Conservation (phyloP, 139 green algal species). For the Chlamydomonas sp. region DNA sequence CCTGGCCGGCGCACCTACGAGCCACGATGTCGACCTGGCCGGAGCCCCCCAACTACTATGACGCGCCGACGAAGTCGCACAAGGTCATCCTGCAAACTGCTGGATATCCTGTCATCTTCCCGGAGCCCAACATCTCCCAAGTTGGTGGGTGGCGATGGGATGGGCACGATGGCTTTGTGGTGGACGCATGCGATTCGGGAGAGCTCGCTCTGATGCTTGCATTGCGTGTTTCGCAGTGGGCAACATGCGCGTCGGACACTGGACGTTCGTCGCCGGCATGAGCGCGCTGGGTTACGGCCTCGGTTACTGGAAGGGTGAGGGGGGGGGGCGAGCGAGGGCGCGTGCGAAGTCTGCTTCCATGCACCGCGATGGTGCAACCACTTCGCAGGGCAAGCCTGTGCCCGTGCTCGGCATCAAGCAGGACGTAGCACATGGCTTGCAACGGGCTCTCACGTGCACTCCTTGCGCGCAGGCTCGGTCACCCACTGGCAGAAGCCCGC, state of each 20-base stretch:
- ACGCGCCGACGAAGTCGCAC: slow-evolving; percentile 24
- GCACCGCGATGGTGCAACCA: no score
- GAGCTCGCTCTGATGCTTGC: background rate
- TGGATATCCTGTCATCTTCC: slow-evolving; percentile 29
- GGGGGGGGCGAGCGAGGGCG: no score
- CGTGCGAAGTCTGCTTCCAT: no score
- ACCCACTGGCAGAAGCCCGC: slow-evolving; percentile 34
- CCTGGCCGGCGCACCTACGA: no score
- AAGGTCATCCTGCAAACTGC: slow-evolving; percentile 37
- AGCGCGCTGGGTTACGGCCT: slow-evolving; percentile 15
- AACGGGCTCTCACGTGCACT: no score
- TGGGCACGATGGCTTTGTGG: slow-evolving; percentile 2
- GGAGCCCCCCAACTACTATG: slow-evolving; percentile 37
- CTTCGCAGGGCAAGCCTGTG: no score
- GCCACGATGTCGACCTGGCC: no score
- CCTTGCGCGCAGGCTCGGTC: slow-evolving; percentile 19
- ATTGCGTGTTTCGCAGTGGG: slow-evolving; percentile 23
- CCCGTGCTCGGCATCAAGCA: no score
- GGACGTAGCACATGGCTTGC: no score
- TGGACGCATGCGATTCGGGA: no score
- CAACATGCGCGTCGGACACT: slow-evolving; percentile 31
- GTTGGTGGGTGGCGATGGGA: slow-evolving; percentile 12
- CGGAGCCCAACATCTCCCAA: slow-evolving; percentile 28
- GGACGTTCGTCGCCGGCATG: slow-evolving; percentile 26
- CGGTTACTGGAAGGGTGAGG: slow-evolving; percentile 28